Evolutionary conservation across 495 filamentous ascomycete species (phyloP), one percentile per base, ranked within the genome.

Genomic region (Hamigera avellanea): DNA sequence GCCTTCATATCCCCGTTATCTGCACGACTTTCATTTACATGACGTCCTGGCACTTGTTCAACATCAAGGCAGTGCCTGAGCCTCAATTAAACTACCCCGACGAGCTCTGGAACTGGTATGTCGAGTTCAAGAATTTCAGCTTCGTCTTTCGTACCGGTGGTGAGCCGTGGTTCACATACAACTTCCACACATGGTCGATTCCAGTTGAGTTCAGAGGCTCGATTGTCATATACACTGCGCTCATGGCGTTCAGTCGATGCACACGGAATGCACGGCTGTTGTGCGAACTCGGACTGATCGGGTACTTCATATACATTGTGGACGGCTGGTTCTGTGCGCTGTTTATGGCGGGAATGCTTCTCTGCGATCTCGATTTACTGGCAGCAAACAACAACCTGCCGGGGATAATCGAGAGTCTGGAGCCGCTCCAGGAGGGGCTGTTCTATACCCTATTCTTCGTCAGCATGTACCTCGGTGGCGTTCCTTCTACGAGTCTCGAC

Each of bases 91-190:
- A 42, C 18, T 69, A 64, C 40, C 16, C 43, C 12, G 55, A 54
- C 10, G 70, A 74, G 46, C 21, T 73, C 3, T 68, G 57, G 61
- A 58, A 57, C n/a, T 75, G 70, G 67, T 76, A 75, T 41, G 35
- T 37, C 25, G 70, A 77, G 43, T 53, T 75, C 50, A 77, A 75
- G 50, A 70, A 72, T 48, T 76, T 73, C 53, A 73, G 54, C 52
- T 78, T 73, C 52, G 37, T 75, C 25, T 75, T 66, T 49, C 64
- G 64, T 44, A 43, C 41, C 32, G 61, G 60, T 10, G 62, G 57
- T 10, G 61, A 61, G 52, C 68, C 56, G 41, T 72, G 56, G 48
- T 67, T 50, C 60, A 66, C 54, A 54, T 65, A 48, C 49, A 55
- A 50, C 40, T 62, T 33, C 15, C 67, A 70, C 41, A 39, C 69